These are phyloP conservation scores for Buddleja alternifolia DNA, from an alignment of 257 asterid genomes.

Conservation along the genomic window DNA sequence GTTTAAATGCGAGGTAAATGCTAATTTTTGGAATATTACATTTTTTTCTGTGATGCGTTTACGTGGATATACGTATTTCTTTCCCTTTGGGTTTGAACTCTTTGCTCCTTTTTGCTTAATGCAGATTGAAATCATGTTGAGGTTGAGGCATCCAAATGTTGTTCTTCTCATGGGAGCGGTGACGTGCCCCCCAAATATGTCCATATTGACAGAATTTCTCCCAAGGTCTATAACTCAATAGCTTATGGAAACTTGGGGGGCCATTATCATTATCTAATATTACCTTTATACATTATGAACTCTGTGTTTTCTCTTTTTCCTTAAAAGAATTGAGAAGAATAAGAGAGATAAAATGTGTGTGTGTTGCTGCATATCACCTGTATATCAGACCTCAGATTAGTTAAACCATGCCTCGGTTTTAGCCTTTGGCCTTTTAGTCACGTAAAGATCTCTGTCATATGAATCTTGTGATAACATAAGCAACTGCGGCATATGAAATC, in stretches of 20 bases:
- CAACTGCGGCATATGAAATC: constrained; percentile 18
- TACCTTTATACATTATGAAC: constrained; percentile 9
- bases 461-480: background rate
- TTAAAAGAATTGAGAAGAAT: background rate
- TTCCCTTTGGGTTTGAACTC: background rate
- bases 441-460: constrained; percentile 15
- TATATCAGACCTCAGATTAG: background rate
- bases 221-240: constrained; percentile 68
- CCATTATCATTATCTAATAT: constrained; percentile 11
- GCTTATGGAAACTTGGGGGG: background rate
- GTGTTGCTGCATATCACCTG: background rate
- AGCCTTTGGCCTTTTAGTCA: background rate
- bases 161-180: constrained; percentile 99
- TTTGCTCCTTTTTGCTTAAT: constrained; percentile 28
- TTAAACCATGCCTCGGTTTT: background rate
- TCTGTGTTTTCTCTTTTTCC: background rate
- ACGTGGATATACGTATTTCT: constrained; percentile 1
- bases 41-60: background rate
- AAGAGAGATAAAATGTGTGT: background rate
- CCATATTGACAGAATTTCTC: constrained; percentile 90
- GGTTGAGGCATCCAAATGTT: constrained; percentile 97
- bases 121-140: constrained; percentile 91
- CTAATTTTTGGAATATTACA: background rate
- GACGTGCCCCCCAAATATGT: constrained; percentile 87
- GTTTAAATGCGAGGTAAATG: constrained; percentile 84